Evolutionary conservation across 2,329 filamentous ascomycete genomes (phyloP).

Genomic region (Aspergillus melleus): DNA sequence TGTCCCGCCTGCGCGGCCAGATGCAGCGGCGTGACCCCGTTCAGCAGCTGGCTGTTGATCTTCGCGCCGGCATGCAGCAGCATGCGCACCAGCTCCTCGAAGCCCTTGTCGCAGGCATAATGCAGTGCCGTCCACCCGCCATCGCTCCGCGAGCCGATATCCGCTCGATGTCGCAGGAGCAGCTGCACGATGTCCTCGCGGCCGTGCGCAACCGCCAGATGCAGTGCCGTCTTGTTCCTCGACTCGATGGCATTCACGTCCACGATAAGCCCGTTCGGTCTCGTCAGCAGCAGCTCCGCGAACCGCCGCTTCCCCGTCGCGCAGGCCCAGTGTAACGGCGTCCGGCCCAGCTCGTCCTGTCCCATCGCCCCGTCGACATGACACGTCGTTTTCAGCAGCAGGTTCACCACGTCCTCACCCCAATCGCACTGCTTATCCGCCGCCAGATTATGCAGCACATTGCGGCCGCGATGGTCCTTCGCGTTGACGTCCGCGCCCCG

Average conservation of each 20-base stretch:
- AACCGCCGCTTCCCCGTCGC: conserved; percentile 56
- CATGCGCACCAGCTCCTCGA: conserved; percentile 45
- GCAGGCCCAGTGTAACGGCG: conserved; percentile 59
- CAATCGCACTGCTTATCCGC: conserved; percentile 50
- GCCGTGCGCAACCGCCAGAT: conserved; percentile 50
- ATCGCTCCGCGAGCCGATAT: conserved; percentile 49
- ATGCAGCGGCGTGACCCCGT: conserved; percentile 42
- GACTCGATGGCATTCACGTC: conserved; percentile 45
- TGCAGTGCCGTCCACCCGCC: conserved; percentile 57
- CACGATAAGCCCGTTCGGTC: conserved; percentile 33
- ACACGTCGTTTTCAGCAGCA: conserved; percentile 42
- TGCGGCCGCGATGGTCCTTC: conserved; percentile 30
- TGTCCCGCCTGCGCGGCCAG: conserved; percentile 43
- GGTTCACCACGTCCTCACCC: conserved; percentile 46
- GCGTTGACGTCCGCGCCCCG: conserved; percentile 39
- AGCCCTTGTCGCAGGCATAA: conserved; percentile 54
- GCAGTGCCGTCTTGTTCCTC: conserved; percentile 48
- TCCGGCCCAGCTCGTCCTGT: conserved; percentile 50
- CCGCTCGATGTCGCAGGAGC: conserved; percentile 46
- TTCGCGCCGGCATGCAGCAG: conserved; percentile 41
- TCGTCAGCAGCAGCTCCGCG: conserved; percentile 48
- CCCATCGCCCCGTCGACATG: conserved; percentile 41
- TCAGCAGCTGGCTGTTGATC: conserved; percentile 40
- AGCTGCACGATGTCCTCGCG: conserved; percentile 38
- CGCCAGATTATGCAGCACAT: conserved; percentile 45